A percentile compares a stretch with the other conserved stretches of the same genome.
Conservation (phyloP, 1,284 basidiomycete species). For the Rhizopogon hawkerae region DNA sequence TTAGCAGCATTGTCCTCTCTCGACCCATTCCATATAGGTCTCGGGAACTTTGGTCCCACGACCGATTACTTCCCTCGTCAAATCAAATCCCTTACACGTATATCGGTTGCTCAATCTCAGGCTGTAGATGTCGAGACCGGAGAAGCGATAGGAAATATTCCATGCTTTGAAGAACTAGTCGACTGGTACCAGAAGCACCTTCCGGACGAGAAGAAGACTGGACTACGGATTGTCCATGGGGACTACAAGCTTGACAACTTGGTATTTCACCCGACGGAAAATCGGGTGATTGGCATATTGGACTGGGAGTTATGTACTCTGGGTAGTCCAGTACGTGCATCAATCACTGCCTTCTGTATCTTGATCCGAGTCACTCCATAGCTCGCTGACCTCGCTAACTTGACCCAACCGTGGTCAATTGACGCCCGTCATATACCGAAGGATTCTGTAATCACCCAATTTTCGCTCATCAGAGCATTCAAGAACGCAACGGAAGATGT, state of each 20-base stretch:
- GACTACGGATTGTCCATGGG: conserved; percentile 82
- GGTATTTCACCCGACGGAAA: conserved; percentile 89
- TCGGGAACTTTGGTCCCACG: conserved; percentile 72
- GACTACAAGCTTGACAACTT: conserved; percentile 97
- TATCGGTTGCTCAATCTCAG: conserved; percentile 67
- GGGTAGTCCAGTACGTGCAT: conserved; percentile 61
- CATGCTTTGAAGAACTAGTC: conserved; percentile 65
- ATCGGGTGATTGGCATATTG: conserved; percentile 86
- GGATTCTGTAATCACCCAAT: conserved; percentile 11
- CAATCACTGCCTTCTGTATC: background rate
- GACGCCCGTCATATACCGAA: conserved; percentile 36
- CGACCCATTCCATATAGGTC: conserved; percentile 58
- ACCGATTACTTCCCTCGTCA: conserved; percentile 87
- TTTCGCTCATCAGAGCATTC: conserved; percentile 39
- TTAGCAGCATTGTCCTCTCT: conserved; percentile 71
- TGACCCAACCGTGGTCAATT: conserved; percentile 80
- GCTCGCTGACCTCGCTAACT: conserved; percentile 89
- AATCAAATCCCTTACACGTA: conserved; percentile 73
- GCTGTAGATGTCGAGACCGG: conserved; percentile 58
- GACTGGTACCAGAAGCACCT: conserved; percentile 70
- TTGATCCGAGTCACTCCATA: conserved; percentile 23
- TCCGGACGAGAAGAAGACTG: conserved; percentile 66
- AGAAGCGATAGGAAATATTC: conserved; percentile 57
- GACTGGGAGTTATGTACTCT: conserved; percentile 97
- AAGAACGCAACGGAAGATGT: conserved; percentile 52